Conservation (phyloP, 2,329 filamentous ascomycete genomes). For the Fusarium agapanthi region DNA sequence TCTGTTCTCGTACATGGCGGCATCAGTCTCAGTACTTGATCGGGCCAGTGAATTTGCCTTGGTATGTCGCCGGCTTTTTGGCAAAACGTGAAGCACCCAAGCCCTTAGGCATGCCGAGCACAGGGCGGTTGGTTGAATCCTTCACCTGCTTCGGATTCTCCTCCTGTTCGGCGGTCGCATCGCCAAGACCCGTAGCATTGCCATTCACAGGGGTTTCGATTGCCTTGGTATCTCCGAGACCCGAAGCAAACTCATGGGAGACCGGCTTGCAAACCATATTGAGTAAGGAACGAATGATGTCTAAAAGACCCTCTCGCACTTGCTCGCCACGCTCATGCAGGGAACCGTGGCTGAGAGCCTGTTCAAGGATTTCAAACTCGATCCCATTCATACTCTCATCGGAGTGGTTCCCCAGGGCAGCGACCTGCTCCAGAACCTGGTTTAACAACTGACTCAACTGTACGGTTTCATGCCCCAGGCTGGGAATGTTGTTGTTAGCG, state of each 20-base stretch:
- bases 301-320: slow-evolving; percentile 33
- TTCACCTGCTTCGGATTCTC: neutral
- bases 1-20: neutral
- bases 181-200: neutral
- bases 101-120: slow-evolving; percentile 1
- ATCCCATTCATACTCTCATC: slow-evolving; percentile 34
- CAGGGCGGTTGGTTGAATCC: neutral
- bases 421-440: slow-evolving; percentile 12
- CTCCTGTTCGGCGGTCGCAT: neutral
- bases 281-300: slow-evolving; percentile 34
- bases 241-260: neutral
- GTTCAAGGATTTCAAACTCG: slow-evolving; percentile 38
- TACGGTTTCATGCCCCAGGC: neutral
- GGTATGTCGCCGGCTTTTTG: neutral
- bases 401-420: slow-evolving; percentile 3
- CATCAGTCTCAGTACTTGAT: neutral
- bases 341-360: slow-evolving; percentile 39
- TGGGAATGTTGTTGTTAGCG: neutral
- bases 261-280: neutral
- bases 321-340: slow-evolving; percentile 35
- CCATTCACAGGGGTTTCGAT: neutral
- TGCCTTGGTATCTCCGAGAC: neutral
- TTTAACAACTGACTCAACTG: slow-evolving; percentile 10
- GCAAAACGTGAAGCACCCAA: slow-evolving; percentile 33
- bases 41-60: slow-evolving; percentile 25